Conservation (phyloP, 2,329 filamentous ascomycete genomes). For the Penicillium glabrum region DNA sequence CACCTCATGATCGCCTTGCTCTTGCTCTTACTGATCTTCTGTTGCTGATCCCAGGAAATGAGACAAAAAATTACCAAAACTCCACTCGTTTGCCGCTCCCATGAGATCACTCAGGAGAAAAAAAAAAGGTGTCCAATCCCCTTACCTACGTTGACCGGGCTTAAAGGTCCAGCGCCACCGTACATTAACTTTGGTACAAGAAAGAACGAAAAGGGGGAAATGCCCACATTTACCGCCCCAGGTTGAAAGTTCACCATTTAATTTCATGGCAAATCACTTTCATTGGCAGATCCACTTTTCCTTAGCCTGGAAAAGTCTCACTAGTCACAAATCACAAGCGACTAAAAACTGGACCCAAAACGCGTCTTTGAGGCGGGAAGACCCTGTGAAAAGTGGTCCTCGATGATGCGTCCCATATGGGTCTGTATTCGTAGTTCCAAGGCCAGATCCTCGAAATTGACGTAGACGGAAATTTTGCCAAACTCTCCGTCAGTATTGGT, state of each 20-base stretch:
- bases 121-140: too few relatives aligned
- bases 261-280: neutral
- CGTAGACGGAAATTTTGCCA: neutral
- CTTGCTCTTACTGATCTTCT: neutral
- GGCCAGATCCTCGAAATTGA: neutral
- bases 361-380: slow-evolving; percentile 1
- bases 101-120: neutral
- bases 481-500: neutral
- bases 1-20: neutral
- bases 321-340: neutral
- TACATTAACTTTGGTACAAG: neutral
- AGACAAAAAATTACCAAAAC: neutral
- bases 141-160: too few relatives aligned
- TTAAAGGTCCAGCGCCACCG: neutral
- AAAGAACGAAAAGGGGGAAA: neutral
- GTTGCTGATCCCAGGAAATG: neutral
- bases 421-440: too few relatives aligned
- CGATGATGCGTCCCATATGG: slow-evolving; percentile 4
- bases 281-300: neutral
- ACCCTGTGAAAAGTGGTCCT: slow-evolving; percentile 2
- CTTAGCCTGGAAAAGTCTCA: neutral
- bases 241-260: neutral
- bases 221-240: neutral
- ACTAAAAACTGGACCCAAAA: slow-evolving; percentile 5
- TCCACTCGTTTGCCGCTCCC: neutral